phyloP scores from a whole-genome alignment of 2,329 filamentous ascomycete genomes.

The Ceratocystis cacaofunesta region DNA sequence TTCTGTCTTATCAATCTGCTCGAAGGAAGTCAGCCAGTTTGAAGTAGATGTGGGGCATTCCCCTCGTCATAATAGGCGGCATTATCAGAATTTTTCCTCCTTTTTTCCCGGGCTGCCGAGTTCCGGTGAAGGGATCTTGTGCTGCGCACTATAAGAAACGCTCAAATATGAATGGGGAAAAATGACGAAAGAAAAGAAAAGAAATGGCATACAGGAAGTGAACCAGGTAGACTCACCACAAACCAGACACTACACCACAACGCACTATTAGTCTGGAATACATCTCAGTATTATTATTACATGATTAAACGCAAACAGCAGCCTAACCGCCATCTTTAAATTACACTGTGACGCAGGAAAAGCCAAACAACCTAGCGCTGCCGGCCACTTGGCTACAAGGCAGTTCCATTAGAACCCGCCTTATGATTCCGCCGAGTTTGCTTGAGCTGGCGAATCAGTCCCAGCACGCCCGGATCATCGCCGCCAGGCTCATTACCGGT shows the following conservation, averaged over 20 bases:
- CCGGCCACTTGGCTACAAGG: neutral
- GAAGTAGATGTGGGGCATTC: neutral
- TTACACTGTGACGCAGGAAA: neutral
- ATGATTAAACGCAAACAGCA: too few relatives aligned
- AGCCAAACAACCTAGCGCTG: neutral
- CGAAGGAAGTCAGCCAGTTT: neutral
- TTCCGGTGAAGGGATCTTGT: neutral
- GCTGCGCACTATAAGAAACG: too few relatives aligned
- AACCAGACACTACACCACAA: too few relatives aligned
- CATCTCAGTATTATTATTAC: too few relatives aligned
- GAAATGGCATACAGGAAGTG: neutral
- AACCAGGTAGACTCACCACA: too few relatives aligned
- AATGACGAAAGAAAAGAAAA: neutral
- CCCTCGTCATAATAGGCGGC: neutral
- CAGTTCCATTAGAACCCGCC: conserved; percentile 28
- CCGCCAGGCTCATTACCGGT: conserved; percentile 19
- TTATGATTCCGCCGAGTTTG: conserved; percentile 39
- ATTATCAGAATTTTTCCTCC: neutral
- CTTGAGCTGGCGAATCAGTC: conserved; percentile 44
- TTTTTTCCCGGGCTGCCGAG: neutral
- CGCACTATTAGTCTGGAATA: too few relatives aligned
- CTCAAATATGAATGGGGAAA: too few relatives aligned
- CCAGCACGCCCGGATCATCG: conserved; percentile 41
- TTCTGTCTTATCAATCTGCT: conserved; percentile 8
- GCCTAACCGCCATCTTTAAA: too few relatives aligned